These are phyloP conservation scores for Pezicula neosporulosa DNA, from an alignment of 2,329 filamentous ascomycete genomes.

Conservation along the genomic window DNA sequence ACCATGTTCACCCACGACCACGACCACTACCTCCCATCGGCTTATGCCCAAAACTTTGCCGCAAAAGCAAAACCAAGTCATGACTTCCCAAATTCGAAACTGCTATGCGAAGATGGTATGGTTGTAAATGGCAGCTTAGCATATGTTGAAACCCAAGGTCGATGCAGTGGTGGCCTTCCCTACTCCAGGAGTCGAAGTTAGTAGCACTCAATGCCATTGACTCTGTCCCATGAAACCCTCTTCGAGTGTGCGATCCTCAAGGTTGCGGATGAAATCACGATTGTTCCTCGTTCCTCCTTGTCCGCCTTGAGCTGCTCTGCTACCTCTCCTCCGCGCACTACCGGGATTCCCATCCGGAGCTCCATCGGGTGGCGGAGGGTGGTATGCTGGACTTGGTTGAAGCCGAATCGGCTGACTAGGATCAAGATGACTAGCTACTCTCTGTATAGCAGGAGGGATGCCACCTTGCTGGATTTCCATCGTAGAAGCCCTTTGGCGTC, in stretches of 20 bases:
- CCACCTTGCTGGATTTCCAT: constrained; percentile 95
- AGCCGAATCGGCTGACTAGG: constrained; percentile 90
- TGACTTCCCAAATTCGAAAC: background rate
- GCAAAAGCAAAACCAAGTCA: too few species aligned
- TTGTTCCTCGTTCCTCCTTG: constrained; percentile 54
- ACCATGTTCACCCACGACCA: too few species aligned
- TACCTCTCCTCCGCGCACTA: constrained; percentile 70
- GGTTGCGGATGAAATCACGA: constrained; percentile 87
- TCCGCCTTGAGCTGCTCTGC: constrained; percentile 60
- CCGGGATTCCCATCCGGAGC: constrained; percentile 58
- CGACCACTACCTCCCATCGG: too few species aligned
- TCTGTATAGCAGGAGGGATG: constrained; percentile 87
- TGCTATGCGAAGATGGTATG: background rate
- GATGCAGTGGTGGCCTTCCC: constrained; percentile 3
- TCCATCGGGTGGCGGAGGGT: constrained; percentile 86
- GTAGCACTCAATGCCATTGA: constrained; percentile 59
- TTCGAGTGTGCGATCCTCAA: constrained; percentile 92
- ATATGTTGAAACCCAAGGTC: constrained; percentile 7
- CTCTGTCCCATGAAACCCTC: constrained; percentile 79
- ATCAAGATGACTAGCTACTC: constrained; percentile 93
- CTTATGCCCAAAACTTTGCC: too few species aligned
- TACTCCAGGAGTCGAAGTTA: background rate
- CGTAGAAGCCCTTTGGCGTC: constrained; percentile 86
- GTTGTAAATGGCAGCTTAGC: constrained; percentile 6
- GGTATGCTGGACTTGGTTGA: constrained; percentile 95